phyloP scores from a whole-genome alignment of 352 stramenopile species.

The Aphanomyces stellatus region DNA sequence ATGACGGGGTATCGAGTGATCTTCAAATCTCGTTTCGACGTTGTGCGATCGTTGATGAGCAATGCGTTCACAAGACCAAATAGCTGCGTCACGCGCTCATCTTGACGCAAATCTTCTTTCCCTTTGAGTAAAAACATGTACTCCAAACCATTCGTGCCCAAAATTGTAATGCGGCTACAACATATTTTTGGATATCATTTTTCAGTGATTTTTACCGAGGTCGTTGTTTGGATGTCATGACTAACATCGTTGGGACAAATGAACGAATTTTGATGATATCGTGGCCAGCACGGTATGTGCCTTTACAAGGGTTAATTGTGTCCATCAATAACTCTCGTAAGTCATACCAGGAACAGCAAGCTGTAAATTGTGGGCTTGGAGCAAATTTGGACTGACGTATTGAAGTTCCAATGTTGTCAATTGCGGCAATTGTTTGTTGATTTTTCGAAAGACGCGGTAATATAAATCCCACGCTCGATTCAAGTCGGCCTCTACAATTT shows the following conservation, averaged over 20 bases:
- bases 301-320: not conserved
- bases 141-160: slow-evolving; percentile 94
- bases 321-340: not conserved
- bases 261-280: slow-evolving; percentile 61
- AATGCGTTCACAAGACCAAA: slow-evolving; percentile 99
- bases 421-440: slow-evolving; percentile 84
- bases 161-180: slow-evolving; percentile 82
- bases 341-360: slow-evolving; percentile 94
- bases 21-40: slow-evolving; percentile 95
- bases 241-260: slow-evolving; percentile 91
- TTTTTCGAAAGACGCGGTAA: slow-evolving; percentile 94
- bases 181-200: not conserved
- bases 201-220: slow-evolving; percentile 59
- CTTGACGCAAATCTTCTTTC: slow-evolving; percentile 98
- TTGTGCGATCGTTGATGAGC: slow-evolving; percentile 93
- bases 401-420: slow-evolving; percentile 95
- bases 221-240: slow-evolving; percentile 98
- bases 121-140: slow-evolving; percentile 99
- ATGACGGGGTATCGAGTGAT: slow-evolving; percentile 98
- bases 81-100: slow-evolving; percentile 99
- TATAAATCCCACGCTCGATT: slow-evolving; percentile 98
- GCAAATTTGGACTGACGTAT: slow-evolving; percentile 91
- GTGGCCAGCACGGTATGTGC: slow-evolving; percentile 59
- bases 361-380: slow-evolving; percentile 88
- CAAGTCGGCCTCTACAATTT: slow-evolving; percentile 58